Evolutionary conservation across 768 basidiomycete genomes (phyloP).

Genomic region (Termitomyces sp.): DNA sequence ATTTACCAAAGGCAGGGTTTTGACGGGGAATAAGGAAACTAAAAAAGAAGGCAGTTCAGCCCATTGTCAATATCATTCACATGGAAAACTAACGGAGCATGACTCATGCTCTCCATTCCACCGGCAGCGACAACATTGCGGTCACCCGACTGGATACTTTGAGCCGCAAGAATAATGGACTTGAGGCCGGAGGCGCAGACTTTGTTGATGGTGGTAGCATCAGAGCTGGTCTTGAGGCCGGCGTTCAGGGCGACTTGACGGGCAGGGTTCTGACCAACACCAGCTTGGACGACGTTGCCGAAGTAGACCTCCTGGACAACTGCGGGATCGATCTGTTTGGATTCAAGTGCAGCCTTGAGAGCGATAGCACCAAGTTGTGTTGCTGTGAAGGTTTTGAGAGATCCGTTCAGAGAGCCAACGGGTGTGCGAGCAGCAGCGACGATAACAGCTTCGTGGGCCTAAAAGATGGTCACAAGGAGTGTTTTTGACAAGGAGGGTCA

Average conservation of each 20-base stretch:
- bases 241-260: constrained; percentile 92
- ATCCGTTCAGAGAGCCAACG: constrained; percentile 88
- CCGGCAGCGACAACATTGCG: constrained; percentile 87
- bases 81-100: constrained; percentile 75
- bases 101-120: constrained; percentile 99
- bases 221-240: constrained; percentile 81
- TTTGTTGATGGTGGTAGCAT: constrained; percentile 99
- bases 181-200: constrained; percentile 99
- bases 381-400: constrained; percentile 84
- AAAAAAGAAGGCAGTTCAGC: constrained; percentile 2
- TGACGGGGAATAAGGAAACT: constrained; percentile 82
- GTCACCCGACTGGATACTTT: constrained; percentile 85
- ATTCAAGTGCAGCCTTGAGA: constrained; percentile 85
- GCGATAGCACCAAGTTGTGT: constrained; percentile 87
- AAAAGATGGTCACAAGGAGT: constrained; percentile 3
- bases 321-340: constrained; percentile 75
- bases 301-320: constrained; percentile 95
- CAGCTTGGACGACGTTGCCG: constrained; percentile 97
- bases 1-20: constrained; percentile 85
- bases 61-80: constrained; percentile 16
- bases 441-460: constrained; percentile 84
- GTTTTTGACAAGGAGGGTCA: constrained; percentile 8
- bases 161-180: constrained; percentile 89
- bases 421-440: constrained; percentile 93
- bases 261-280: constrained; percentile 97